Evolutionary conservation across 768 basidiomycete genomes (phyloP).

Genomic region (Tephrocybe rancida): DNA sequence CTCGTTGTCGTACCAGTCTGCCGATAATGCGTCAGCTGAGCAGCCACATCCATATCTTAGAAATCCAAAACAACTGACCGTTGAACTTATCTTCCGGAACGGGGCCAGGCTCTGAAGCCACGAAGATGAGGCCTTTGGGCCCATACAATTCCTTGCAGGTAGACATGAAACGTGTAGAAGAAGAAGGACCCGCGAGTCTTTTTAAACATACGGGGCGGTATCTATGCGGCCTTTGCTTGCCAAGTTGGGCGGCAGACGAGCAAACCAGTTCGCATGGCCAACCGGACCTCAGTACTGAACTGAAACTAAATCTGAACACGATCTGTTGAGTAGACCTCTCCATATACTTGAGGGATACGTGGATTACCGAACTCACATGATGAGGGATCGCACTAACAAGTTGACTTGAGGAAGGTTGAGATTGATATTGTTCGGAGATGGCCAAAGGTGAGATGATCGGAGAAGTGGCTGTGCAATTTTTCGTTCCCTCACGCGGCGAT

Average conservation of each 20-base stretch:
- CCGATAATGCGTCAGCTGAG: not conserved
- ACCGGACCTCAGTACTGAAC: constrained; percentile 3
- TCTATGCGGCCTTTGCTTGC: not conserved
- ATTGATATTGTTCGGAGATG: not conserved
- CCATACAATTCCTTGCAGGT: constrained; percentile 7
- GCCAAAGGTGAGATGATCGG: constrained; percentile 4
- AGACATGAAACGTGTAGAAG: constrained; percentile 4
- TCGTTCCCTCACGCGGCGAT: constrained; percentile 22
- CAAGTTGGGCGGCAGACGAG: not conserved
- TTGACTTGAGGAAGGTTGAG: not conserved
- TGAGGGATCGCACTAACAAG: not conserved
- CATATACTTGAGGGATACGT: not conserved
- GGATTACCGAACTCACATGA: not conserved
- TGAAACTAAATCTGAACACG: not conserved
- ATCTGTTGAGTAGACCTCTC: not conserved
- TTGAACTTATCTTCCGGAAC: constrained; percentile 29
- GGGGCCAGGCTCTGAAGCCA: constrained; percentile 15
- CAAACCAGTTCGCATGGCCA: constrained; percentile 12
- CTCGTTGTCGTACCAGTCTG: constrained; percentile 37
- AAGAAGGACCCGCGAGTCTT: not conserved
- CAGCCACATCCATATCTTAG: not conserved
- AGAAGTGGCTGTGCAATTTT: constrained; percentile 37
- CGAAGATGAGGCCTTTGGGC: constrained; percentile 15
- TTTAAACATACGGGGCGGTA: not conserved
- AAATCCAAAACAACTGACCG: constrained; percentile 14